Base-by-base conservation (phyloP, 768 basidiomycete species). In the Tricholoma terreum region DNA sequence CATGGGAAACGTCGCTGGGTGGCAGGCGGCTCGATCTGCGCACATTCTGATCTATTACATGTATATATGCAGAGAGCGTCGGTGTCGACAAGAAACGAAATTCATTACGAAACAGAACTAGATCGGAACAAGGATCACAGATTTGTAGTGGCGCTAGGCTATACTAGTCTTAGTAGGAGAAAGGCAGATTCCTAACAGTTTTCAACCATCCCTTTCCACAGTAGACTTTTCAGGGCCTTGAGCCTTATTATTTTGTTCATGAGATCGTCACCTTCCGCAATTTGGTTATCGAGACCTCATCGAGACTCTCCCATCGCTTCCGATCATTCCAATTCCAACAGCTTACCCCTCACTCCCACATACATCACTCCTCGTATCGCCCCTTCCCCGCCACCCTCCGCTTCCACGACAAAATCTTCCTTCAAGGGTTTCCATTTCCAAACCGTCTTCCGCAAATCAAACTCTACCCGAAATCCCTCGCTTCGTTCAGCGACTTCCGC, bases 391-490 rank as follows among this genome's bases (percentile, higher is more conserved):
- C 75, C 75, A 19, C 50, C 42, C 35, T 57, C 52, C 61, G 53
- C 62, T 54, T 31, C 50, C 56, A 59, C 56, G 64, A 59, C 54
- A 49, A 69, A 67, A 50, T 58, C 70, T 5, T 55, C 62, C 52
- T 75, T 77, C 67, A 82, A 74, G 65, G 61, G 69, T 43, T 74
- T 87, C 59, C 79, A 79, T 43, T 73, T 87, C 58, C 78, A 80
- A 36, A 71, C 82, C 17, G 80, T 86, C 50, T 86, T 87, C 52
- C 79, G 83, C 51, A 73, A 70, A 61, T 74, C 69, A 6, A 67
- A 72, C 38, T 74, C 70, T 7, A 66, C 72, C 42, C 77, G 73
- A 57, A 69, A 77, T 0, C 72, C 79, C 19, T 86, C 84, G 24
- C 57, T 80, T 34, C 71, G 70, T 54, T 86, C 86, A 22, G 75